Base-by-base conservation (phyloP, 2,329 filamentous ascomycete genomes). In the Colletotrichum siamense region DNA sequence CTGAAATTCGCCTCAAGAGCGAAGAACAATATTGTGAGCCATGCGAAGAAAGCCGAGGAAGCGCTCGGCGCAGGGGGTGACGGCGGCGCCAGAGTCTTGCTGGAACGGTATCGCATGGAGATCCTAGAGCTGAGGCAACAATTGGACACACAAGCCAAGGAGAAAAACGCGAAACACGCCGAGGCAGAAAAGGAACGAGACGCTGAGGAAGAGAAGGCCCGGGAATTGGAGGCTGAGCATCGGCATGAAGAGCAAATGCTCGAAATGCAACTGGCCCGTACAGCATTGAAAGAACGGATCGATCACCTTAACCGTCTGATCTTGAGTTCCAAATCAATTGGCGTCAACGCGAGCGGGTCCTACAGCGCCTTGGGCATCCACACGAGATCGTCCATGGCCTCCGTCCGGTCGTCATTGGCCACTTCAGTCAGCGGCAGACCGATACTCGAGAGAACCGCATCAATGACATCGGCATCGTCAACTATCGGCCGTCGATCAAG, bases 11-110 rank as follows among this genome's bases (percentile, higher is more conserved):
- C 97, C 3, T 97, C 96, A 13, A 92, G 97, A 81, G 97, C 97
- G 61, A 98, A 98, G 89, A 99, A 99, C 86, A 99, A 94, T 83
- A 98, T 99, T 81, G 94, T 99, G 82, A 98, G 96, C 80, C 96
- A 99, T 85, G 97, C 97, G 39, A 99, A 98, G 89, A 95, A 93
- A 82, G 96, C 96, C 8, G 95, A 98, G 79, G 97, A 99, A 84
- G 96, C 96, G 5, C 88, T 96, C 28, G 94, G 94, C 28, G 90
- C 90, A 55, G 94, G 94, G 52, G 94, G 93, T n/a, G 96, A 98
- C 85, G 94, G 95, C 13, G 95, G 94, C 30, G 96, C 95, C 62
- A 91, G 95, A 73, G 96, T 98, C 5, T 89, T 99, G 3, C 89
- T 99, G 12, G 97, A 99, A 82, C 92, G 96, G 52, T 99, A 99